phyloP scores from a whole-genome alignment of 2,329 filamentous ascomycete genomes.

The Dactylellina drechsleri region DNA sequence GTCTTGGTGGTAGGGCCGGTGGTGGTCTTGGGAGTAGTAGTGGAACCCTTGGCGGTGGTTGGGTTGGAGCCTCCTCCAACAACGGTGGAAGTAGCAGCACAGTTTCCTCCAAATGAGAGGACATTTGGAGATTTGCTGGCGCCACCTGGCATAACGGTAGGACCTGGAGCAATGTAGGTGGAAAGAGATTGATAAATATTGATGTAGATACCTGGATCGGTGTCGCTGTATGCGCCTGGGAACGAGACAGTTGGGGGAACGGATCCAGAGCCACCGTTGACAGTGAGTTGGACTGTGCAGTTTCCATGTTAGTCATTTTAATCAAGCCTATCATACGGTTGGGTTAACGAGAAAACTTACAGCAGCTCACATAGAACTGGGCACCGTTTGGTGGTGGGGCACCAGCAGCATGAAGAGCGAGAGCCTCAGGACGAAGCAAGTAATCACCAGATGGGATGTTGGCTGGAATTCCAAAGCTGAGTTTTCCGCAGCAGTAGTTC shows the following conservation, averaged over 20 bases:
- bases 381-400: slow-evolving; percentile 41
- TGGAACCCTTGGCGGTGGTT: slow-evolving; percentile 17
- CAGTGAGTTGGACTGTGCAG: slow-evolving; percentile 40
- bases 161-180: slow-evolving; percentile 64
- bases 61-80: slow-evolving; percentile 46
- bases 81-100: slow-evolving; percentile 45
- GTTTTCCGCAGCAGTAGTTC: slow-evolving; percentile 63
- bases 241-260: slow-evolving; percentile 63
- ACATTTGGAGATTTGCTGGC: slow-evolving; percentile 63
- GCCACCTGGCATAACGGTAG: slow-evolving; percentile 72
- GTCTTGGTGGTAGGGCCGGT: slow-evolving; percentile 7
- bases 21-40: background rate
- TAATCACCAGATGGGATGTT: slow-evolving; percentile 69
- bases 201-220: slow-evolving; percentile 64
- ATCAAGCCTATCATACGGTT: background rate
- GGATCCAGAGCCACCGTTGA: slow-evolving; percentile 36
- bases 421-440: slow-evolving; percentile 68
- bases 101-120: slow-evolving; percentile 40
- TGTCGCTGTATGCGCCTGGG: slow-evolving; percentile 64
- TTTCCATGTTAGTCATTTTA: background rate
- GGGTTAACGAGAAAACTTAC: slow-evolving; percentile 18
- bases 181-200: slow-evolving; percentile 64
- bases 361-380: slow-evolving; percentile 54
- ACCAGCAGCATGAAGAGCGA: slow-evolving; percentile 67
- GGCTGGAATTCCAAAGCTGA: slow-evolving; percentile 62